These are phyloP conservation scores for Oryza coarctata DNA, from an alignment of 176 grass and related monocot species.

Conservation along the genomic window DNA sequence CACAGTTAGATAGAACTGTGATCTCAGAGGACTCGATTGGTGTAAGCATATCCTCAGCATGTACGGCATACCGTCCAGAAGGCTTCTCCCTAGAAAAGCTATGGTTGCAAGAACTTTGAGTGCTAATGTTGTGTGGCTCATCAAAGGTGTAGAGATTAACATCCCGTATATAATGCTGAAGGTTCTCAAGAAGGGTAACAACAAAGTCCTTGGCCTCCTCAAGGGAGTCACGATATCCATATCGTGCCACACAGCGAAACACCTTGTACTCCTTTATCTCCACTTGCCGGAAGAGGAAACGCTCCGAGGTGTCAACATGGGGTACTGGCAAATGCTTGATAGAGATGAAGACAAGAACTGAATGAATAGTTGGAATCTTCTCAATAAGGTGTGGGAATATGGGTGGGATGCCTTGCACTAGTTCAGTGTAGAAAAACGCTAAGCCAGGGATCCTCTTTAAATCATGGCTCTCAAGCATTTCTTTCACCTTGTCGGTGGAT, in stretches of 20 bases:
- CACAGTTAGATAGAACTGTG: not conserved
- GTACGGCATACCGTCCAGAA: not conserved
- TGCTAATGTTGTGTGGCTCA: not conserved
- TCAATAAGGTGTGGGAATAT: slow-evolving; percentile 47
- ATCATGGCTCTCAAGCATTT: slow-evolving; percentile 14
- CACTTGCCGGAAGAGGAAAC: slow-evolving; percentile 45
- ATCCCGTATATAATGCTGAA: slow-evolving; percentile 27
- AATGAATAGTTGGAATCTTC: slow-evolving; percentile 35
- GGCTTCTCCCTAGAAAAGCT: slow-evolving; percentile 26
- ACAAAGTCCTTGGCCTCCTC: slow-evolving; percentile 36
- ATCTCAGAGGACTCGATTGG: slow-evolving; percentile 27
- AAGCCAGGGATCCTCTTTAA: slow-evolving; percentile 39
- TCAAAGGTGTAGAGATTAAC: not conserved
- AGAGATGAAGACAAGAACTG: slow-evolving; percentile 42
- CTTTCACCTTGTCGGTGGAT: not conserved
- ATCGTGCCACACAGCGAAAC: slow-evolving; percentile 47
- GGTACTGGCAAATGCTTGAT: slow-evolving; percentile 44
- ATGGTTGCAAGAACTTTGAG: not conserved
- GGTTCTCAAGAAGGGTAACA: not conserved
- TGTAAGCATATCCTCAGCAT: slow-evolving; percentile 39
- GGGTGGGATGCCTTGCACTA: slow-evolving; percentile 55
- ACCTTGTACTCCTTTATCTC: not conserved
- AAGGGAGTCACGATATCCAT: slow-evolving; percentile 48
- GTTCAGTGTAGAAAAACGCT: slow-evolving; percentile 48
- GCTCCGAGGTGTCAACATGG: slow-evolving; percentile 12